Conservation (phyloP, 352 stramenopile species). For the Pythium phragmiticola region DNA sequence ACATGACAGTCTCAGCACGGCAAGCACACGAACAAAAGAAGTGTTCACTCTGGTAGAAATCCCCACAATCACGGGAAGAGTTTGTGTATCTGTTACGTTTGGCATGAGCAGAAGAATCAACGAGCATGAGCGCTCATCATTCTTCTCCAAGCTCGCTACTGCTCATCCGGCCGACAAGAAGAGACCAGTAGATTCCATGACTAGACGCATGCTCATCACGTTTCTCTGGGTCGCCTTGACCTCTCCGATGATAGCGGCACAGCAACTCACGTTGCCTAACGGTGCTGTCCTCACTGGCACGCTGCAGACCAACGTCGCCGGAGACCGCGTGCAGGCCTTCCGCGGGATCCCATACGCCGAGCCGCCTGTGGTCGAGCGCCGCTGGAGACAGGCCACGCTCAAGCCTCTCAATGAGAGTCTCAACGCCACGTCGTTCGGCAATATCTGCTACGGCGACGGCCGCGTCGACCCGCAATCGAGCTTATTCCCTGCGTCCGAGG, state of each 20-base stretch:
- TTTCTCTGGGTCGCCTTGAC: neutral
- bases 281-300: constrained; percentile 6
- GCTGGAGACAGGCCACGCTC: constrained; percentile 14
- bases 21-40: no score
- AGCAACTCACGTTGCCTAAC: constrained; percentile 2
- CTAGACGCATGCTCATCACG: neutral
- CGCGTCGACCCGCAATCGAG: constrained; percentile 3
- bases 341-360: constrained; percentile 22
- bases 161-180: no score
- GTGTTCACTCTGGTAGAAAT: no score
- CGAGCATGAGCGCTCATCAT: no score
- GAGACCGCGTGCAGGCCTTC: constrained; percentile 7
- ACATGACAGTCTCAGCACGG: no score
- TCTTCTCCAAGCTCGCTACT: no score
- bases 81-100: no score
- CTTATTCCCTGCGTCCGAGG: constrained; percentile 19
- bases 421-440: constrained; percentile 15
- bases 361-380: constrained; percentile 8
- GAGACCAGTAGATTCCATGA: neutral
- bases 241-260: neutral
- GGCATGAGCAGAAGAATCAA: no score
- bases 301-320: neutral
- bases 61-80: no score
- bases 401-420: neutral
- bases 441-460: constrained; percentile 13